Evolutionary conservation across 352 stramenopile species (phyloP).

Genomic region (Pythium pyrilobum): DNA sequence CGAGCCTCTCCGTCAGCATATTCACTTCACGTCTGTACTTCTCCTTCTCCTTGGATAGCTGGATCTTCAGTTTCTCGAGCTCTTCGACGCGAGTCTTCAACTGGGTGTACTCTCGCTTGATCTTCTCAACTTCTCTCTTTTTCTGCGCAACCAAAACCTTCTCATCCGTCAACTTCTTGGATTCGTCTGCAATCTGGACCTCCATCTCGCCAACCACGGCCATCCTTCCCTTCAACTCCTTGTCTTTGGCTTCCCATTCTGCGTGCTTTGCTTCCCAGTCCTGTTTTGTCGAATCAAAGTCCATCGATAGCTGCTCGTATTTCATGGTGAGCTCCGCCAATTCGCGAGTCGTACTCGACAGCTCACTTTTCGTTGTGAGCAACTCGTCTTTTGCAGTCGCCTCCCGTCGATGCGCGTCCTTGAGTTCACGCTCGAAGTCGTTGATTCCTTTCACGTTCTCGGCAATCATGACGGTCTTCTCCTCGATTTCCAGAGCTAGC

Average conservation of each 20-base stretch:
- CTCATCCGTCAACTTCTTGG: slow-evolving; percentile 13
- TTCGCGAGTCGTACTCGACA: background rate
- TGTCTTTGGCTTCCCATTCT: slow-evolving; percentile 12
- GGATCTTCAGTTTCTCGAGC: slow-evolving; percentile 26
- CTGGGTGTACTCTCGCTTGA: slow-evolving; percentile 15
- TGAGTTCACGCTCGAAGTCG: slow-evolving; percentile 1
- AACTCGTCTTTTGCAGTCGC: background rate
- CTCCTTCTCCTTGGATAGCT: slow-evolving; percentile 46
- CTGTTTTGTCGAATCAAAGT: slow-evolving; percentile 1
- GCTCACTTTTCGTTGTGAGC: background rate
- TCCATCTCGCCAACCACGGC: slow-evolving; percentile 15
- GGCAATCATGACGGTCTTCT: background rate
- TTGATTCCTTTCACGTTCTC: background rate
- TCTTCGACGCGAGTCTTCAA: slow-evolving; percentile 5
- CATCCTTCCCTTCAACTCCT: slow-evolving; percentile 10
- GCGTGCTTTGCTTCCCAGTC: slow-evolving; percentile 6
- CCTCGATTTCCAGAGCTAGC: slow-evolving; percentile 7
- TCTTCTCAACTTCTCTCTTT: slow-evolving; percentile 13
- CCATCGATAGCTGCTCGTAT: background rate
- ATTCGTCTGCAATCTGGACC: slow-evolving; percentile 12
- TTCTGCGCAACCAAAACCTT: slow-evolving; percentile 11
- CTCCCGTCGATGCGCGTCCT: background rate
- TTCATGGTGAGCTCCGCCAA: background rate
- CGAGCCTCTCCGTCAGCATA: slow-evolving; percentile 18
- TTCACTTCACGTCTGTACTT: slow-evolving; percentile 34